These are phyloP conservation scores for Phialocephala subalpina DNA, from an alignment of 2,329 filamentous ascomycete genomes.

Conservation along the genomic window DNA sequence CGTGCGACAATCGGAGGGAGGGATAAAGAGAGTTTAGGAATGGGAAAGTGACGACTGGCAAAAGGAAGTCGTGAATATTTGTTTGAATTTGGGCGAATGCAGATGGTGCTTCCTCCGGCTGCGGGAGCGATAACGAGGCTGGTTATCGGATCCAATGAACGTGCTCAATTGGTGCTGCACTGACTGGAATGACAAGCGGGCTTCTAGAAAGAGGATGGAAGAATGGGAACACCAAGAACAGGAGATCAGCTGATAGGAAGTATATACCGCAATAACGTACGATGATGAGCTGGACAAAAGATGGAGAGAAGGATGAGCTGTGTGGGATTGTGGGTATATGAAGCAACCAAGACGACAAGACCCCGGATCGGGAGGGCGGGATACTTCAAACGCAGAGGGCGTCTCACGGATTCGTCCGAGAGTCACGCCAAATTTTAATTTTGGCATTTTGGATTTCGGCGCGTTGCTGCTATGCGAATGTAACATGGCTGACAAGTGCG, in stretches of 20 bases:
- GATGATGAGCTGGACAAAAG: slow-evolving; percentile 15
- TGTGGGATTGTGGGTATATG: slow-evolving; percentile 21
- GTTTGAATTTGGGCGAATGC: slow-evolving; percentile 1
- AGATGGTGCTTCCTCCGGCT: slow-evolving; percentile 13
- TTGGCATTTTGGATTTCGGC: slow-evolving; percentile 8
- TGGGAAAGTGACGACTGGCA: not conserved
- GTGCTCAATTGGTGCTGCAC: slow-evolving; percentile 9
- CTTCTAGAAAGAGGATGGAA: slow-evolving; percentile 13
- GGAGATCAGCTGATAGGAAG: not conserved
- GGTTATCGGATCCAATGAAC: slow-evolving; percentile 20
- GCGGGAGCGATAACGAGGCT: slow-evolving; percentile 8
- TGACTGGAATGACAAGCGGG: not conserved
- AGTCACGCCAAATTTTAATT: slow-evolving; percentile 16
- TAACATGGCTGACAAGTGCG: not conserved
- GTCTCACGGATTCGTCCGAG: slow-evolving; percentile 31
- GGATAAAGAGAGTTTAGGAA: not conserved
- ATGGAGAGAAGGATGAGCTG: slow-evolving; percentile 10
- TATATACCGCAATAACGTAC: slow-evolving; percentile 13
- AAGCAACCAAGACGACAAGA: slow-evolving; percentile 13
- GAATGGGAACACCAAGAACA: not conserved
- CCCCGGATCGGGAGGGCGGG: slow-evolving; percentile 10
- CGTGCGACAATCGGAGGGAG: not conserved
- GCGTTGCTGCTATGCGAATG: not conserved
- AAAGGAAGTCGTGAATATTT: slow-evolving; percentile 1
- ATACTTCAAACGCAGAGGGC: slow-evolving; percentile 24